Percentiles rank a stretch among this genome's conserved stretches.
Evolutionary conservation across 1,139 yeast genomes (phyloP).

Genomic region (Yamadazyma oceani): DNA sequence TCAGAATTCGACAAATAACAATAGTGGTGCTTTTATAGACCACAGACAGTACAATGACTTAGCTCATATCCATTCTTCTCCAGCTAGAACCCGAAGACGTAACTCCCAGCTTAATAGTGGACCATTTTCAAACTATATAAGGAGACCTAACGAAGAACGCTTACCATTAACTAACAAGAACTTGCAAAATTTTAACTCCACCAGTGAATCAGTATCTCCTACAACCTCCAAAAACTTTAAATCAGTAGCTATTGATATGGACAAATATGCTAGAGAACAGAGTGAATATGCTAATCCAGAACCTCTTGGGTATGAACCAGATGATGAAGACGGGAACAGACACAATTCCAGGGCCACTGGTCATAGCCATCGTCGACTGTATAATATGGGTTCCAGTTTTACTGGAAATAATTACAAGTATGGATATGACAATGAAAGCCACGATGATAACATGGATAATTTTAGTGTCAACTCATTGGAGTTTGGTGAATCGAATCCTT

Average conservation of each 20-base stretch:
- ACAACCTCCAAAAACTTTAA: slow-evolving; percentile 7
- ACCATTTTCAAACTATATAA: slow-evolving; percentile 2
- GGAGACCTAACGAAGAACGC: slow-evolving; percentile 6
- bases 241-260: slow-evolving; percentile 29
- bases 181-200: slow-evolving; percentile 24
- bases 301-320: slow-evolving; percentile 2
- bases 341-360: slow-evolving; percentile 2
- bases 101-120: slow-evolving; percentile 12
- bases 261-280: slow-evolving; percentile 38
- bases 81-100: slow-evolving; percentile 34
- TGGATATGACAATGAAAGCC: slow-evolving; percentile 4
- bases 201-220: slow-evolving; percentile 16
- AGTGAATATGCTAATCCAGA: slow-evolving; percentile 20
- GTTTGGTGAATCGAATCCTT: slow-evolving; percentile 64
- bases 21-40: slow-evolving; percentile 31
- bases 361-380: neutral
- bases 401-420: slow-evolving; percentile 1
- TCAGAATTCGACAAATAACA: slow-evolving; percentile 4
- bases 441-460: slow-evolving; percentile 18
- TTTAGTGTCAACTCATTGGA: slow-evolving; percentile 35
- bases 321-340: neutral
- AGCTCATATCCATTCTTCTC: slow-evolving; percentile 32
- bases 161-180: slow-evolving; percentile 42
- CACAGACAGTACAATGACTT: slow-evolving; percentile 32
- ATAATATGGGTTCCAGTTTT: slow-evolving; percentile 14